phyloP scores from a whole-genome alignment of 768 basidiomycete genomes.

The Bullera alba region DNA sequence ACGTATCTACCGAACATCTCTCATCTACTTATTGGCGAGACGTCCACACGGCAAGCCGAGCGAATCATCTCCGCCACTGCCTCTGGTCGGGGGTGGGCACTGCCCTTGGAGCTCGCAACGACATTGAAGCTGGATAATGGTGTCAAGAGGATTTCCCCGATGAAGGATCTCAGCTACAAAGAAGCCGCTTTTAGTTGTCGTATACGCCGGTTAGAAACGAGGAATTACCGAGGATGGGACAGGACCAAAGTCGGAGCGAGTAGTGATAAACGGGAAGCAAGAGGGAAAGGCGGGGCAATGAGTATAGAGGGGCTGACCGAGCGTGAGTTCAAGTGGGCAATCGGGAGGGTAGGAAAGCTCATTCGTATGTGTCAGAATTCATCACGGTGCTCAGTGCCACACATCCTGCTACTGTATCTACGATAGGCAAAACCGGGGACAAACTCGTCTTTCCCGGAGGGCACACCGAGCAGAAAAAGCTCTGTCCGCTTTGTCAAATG shows the following conservation, averaged over 20 bases:
- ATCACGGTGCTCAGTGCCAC: constrained; percentile 36
- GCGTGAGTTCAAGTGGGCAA: constrained; percentile 34
- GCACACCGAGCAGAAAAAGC: background rate
- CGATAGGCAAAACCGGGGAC: constrained; percentile 43
- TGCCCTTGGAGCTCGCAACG: constrained; percentile 36
- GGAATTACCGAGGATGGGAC: constrained; percentile 37
- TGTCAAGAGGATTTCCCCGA: constrained; percentile 32
- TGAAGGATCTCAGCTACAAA: constrained; percentile 38
- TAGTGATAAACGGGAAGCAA: constrained; percentile 18
- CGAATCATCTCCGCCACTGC: constrained; percentile 38
- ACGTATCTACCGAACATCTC: constrained; percentile 27
- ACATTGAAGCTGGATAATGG: background rate
- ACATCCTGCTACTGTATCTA: constrained; percentile 45
- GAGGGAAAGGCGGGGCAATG: constrained; percentile 32
- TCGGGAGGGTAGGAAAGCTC: background rate
- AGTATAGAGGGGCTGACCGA: constrained; percentile 42
- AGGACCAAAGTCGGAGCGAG: constrained; percentile 3
- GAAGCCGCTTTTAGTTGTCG: constrained; percentile 39
- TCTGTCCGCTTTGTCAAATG: constrained; percentile 38
- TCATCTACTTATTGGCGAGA: constrained; percentile 40
- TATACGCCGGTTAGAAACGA: constrained; percentile 21
- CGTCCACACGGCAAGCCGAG: constrained; percentile 41
- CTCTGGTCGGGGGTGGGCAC: constrained; percentile 36
- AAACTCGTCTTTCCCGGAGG: constrained; percentile 38
- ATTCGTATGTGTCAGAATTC: constrained; percentile 31